Conservation (phyloP, 1,284 basidiomycete species). For the Trichosporon sp. region DNA sequence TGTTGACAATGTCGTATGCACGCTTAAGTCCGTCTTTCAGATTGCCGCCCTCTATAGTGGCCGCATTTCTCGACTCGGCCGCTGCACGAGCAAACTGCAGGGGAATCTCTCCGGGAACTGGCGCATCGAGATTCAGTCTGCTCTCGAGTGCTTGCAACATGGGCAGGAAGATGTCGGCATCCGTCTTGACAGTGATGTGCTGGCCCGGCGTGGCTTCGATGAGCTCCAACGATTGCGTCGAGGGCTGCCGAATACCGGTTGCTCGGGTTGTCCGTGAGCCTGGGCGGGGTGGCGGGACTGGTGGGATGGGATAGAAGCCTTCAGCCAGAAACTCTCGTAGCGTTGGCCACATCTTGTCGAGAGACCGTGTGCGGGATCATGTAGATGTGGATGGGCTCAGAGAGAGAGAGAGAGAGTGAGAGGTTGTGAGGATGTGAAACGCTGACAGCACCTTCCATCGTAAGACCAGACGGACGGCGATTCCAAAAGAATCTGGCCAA, state of each 20-base stretch:
- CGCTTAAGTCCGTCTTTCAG: not conserved
- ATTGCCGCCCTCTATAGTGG: not conserved
- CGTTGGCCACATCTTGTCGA: not conserved
- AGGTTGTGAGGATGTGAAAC: not conserved
- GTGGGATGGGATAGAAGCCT: conserved; percentile 5
- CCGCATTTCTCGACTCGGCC: not conserved
- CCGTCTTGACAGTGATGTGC: not conserved
- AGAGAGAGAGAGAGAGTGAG: not conserved
- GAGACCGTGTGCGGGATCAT: not conserved
- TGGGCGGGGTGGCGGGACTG: not conserved
- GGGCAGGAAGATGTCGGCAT: not conserved
- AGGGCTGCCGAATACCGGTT: not conserved
- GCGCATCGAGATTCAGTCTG: not conserved
- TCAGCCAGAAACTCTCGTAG: conserved; percentile 4
- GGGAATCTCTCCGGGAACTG: not conserved
- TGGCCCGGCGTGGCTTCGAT: not conserved
- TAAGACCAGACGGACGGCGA: no score
- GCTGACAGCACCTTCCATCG: not conserved
- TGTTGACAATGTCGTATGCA: conserved; percentile 1
- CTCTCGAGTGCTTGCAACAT: not conserved
- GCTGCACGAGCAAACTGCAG: not conserved
- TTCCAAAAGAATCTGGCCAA: no score
- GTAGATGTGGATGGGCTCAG: not conserved
- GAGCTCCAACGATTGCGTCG: not conserved
- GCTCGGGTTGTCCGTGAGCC: not conserved